Base-by-base conservation (phyloP, 345 rosid genomes). In the Hirschfeldia incana region DNA sequence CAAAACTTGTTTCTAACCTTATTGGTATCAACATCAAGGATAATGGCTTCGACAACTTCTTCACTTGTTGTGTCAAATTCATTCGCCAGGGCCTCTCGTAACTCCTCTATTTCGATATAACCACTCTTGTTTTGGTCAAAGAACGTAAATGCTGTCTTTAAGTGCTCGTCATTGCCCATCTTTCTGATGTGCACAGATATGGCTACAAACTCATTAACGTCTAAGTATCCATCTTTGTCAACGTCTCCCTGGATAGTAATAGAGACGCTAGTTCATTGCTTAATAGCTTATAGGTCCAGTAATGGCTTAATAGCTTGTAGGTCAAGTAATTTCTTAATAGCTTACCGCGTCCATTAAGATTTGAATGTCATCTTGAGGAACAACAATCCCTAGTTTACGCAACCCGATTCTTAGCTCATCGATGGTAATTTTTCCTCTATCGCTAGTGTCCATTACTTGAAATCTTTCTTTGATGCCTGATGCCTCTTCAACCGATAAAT, bases 301-400 rank as follows among this genome's bases (percentile, higher is more conserved):
- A 49, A 44, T 44, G 0, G 51, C 51, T 44, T 11, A 44, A 44
- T 42, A 42, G 9, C 42, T 36, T 36, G 42, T 39, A 39, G 12
- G 46, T 39, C 46, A 39, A 9, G 46, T 8, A 7, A 42, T 44
- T 44, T 4, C 53, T 44, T 44, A 44, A 27, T 62, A 6, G 78
- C 97, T 86, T 84, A 95, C 99, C 10, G 97, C 97, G 4, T 93
- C 98, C 99, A 95, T 95, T 53, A 95, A 83, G 75, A 93, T 93
- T 83, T 91, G 96, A 85, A 95, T 85, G 79, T 95, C 99, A 7
- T 89, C 72, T 67, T 93, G 97, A 4, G 97, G 78, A 72, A 95
- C 70, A 16, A 67, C 83, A 76, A 70, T 59, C n/a, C 97, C 97
- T 68, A 95, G 92, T 84, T 88, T 88, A 39, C 86, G 89, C 79